Evolutionary conservation across 495 filamentous ascomycete species (phyloP).

Genomic region (Xylaria scruposa): DNA sequence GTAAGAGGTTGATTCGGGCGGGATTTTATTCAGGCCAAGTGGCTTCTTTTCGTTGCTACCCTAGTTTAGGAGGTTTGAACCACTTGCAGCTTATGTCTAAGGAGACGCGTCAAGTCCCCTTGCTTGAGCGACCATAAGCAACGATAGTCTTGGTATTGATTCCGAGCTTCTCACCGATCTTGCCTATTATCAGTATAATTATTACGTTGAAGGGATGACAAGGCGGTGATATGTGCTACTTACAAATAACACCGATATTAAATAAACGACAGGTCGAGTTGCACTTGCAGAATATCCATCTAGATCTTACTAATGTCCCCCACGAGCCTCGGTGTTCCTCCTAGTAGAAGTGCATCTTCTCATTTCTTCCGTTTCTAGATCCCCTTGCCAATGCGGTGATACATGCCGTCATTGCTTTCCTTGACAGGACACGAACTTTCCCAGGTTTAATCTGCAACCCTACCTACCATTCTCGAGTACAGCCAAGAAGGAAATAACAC

Average conservation of each 20-base stretch:
- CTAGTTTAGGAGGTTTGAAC: neutral
- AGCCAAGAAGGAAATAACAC: constrained; percentile 22
- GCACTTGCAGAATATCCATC: neutral
- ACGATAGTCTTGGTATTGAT: constrained; percentile 6
- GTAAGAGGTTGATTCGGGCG: neutral
- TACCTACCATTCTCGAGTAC: constrained; percentile 13
- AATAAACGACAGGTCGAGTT: neutral
- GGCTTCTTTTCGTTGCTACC: constrained; percentile 6
- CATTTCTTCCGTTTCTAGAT: constrained; percentile 1
- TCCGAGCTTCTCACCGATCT: neutral
- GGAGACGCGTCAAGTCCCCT: constrained; percentile 3
- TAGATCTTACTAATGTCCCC: neutral
- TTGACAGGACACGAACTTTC: constrained; percentile 15
- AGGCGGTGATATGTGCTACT: neutral
- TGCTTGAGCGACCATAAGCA: constrained; percentile 14
- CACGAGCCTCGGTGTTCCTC: neutral
- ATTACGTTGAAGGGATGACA: neutral
- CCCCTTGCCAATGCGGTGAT: constrained; percentile 21
- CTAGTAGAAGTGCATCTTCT: neutral
- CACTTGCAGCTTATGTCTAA: neutral
- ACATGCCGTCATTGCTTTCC: constrained; percentile 27
- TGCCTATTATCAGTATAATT: neutral
- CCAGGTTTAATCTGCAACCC: constrained; percentile 20
- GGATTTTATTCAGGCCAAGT: constrained; percentile 1
- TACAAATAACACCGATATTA: neutral